Conservation (phyloP, 2,329 filamentous ascomycete genomes). For the Diaporthe eres region DNA sequence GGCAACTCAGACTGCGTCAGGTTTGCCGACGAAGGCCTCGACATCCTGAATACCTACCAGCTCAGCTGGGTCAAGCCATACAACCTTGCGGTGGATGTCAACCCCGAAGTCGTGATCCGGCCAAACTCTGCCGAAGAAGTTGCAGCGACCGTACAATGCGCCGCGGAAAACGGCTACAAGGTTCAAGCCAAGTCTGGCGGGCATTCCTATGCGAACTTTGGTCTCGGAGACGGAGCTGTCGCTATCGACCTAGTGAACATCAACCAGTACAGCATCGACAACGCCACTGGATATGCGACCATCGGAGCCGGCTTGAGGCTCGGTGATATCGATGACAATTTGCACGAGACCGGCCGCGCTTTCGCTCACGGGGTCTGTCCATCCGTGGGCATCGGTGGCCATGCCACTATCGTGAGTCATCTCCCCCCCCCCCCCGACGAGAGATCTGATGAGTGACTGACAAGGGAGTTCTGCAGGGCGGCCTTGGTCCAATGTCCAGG, state of each 20-base stretch:
- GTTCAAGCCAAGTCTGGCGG: conserved; percentile 76
- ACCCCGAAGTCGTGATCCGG: conserved; percentile 69
- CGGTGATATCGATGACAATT: conserved; percentile 63
- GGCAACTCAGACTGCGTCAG: conserved; percentile 61
- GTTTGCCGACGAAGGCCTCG: conserved; percentile 53
- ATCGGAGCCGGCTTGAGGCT: conserved; percentile 69
- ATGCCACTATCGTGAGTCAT: conserved; percentile 65
- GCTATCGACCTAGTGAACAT: conserved; percentile 69
- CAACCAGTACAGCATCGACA: conserved; percentile 67
- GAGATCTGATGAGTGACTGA: background rate
- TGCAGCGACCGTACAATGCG: conserved; percentile 70
- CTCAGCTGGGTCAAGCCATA: conserved; percentile 65
- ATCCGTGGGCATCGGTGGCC: conserved; percentile 70
- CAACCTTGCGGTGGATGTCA: conserved; percentile 65
- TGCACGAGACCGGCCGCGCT: conserved; percentile 68
- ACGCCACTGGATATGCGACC: conserved; percentile 65
- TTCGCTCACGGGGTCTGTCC: conserved; percentile 73
- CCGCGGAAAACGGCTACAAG: conserved; percentile 61
- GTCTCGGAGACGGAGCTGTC: conserved; percentile 58
- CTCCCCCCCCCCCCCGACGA: no score
- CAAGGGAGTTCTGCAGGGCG: conserved; percentile 57
- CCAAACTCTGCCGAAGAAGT: conserved; percentile 68
- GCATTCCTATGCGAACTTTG: conserved; percentile 70
- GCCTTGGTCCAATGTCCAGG: conserved; percentile 69
- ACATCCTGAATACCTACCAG: conserved; percentile 57